Evolutionary conservation across 257 asterid genomes (phyloP).

Genomic region (Ballota nigra): DNA sequence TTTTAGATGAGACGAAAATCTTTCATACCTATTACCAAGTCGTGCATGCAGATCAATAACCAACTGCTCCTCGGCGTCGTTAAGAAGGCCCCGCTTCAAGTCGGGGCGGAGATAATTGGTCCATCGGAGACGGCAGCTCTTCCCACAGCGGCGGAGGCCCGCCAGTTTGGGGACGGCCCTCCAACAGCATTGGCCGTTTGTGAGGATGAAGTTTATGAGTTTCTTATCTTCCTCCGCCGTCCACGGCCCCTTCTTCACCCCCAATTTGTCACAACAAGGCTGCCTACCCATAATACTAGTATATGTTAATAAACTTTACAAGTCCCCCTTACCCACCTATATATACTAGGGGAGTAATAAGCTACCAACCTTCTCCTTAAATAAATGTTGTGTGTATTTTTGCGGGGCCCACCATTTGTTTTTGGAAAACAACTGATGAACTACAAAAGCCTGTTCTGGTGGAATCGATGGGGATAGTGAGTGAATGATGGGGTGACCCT

Average conservation of each 20-base stretch:
- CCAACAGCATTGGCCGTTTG: conserved; percentile 98
- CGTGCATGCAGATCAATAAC: conserved; percentile 93
- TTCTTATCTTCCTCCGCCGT: conserved; percentile 95
- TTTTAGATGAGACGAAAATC: too few relatives aligned
- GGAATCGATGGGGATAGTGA: conserved; percentile 49
- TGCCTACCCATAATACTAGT: conserved; percentile 65
- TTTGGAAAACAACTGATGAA: conserved; percentile 58
- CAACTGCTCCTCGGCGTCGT: conserved; percentile 75
- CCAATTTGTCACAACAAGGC: conserved; percentile 95
- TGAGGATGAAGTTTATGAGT: conserved; percentile 70
- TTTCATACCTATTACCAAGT: conserved; percentile 82
- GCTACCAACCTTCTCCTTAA: conserved; percentile 1
- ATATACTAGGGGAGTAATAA: conserved; percentile 41
- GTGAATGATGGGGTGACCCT: conserved; percentile 60
- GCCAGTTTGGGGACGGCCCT: conserved; percentile 96
- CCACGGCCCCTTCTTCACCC: conserved; percentile 99
- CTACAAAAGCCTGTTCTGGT: conserved; percentile 55
- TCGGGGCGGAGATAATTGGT: conserved; percentile 97
- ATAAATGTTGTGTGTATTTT: conserved; percentile 21
- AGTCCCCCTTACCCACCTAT: conserved; percentile 68
- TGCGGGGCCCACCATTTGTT: conserved; percentile 67
- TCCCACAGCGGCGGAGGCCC: conserved; percentile 97
- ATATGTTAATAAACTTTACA: background rate
- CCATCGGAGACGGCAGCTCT: conserved; percentile 97
- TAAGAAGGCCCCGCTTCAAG: conserved; percentile 90